Percentiles rank a stretch among this genome's conserved stretches.
Evolutionary conservation across 2,329 filamentous ascomycete genomes (phyloP).

Genomic region (Trichoderma hamatum): DNA sequence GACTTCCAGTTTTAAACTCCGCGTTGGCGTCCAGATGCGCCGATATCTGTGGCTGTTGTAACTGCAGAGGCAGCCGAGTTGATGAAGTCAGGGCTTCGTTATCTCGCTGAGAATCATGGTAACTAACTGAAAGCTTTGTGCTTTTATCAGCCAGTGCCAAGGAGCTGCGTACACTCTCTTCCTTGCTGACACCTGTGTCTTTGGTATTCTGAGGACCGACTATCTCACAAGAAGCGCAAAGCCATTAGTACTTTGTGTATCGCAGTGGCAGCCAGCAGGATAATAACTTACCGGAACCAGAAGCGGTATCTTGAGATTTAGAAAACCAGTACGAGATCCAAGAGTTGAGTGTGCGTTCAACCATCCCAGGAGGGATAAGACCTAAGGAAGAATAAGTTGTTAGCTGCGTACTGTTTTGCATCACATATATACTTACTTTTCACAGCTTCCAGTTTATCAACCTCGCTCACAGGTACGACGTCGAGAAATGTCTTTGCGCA

Average conservation of each 20-base stretch:
- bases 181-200: neutral
- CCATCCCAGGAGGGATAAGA: neutral
- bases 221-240: neutral
- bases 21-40: neutral
- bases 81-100: neutral
- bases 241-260: neutral
- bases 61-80: neutral
- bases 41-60: neutral
- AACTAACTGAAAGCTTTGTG: neutral
- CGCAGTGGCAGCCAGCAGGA: too few relatives aligned
- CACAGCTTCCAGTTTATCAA: neutral
- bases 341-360: neutral
- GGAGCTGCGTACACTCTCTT: neutral
- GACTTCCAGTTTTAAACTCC: too few relatives aligned
- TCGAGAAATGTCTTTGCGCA: constrained; percentile 32
- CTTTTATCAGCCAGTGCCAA: neutral
- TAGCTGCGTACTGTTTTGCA: neutral
- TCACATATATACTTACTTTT: neutral
- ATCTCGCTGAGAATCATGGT: neutral
- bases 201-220: too few relatives aligned
- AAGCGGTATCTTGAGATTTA: neutral
- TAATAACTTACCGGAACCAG: neutral
- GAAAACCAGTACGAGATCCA: neutral
- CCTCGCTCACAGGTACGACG: neutral
- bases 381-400: neutral